A percentile compares a stretch with the other conserved stretches of the same genome.
Conservation (phyloP, 257 asterid genomes). For the Plantago major region DNA sequence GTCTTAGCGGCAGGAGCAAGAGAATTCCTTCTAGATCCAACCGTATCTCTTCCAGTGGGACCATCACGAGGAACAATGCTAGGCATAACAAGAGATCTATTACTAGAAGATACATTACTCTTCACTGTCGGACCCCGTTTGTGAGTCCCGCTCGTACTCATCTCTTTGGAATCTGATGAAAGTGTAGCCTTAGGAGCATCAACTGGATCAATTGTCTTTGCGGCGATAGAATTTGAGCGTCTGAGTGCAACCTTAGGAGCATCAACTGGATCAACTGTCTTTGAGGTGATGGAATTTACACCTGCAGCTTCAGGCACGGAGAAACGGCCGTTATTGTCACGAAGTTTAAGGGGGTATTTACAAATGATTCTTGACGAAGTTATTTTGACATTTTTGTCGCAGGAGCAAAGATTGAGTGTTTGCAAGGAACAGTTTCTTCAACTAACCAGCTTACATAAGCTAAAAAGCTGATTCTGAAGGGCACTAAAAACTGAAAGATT, state of each 20-base stretch:
- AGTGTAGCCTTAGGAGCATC: constrained; percentile 44
- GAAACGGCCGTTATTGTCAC: constrained; percentile 13
- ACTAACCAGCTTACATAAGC: too few species aligned
- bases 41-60: constrained; percentile 42
- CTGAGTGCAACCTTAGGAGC: constrained; percentile 36
- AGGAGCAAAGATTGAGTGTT: too few species aligned
- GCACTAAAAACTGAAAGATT: not conserved
- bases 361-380: too few species aligned
- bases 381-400: too few species aligned
- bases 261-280: constrained; percentile 37
- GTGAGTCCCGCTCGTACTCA: constrained; percentile 41
- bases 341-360: not conserved
- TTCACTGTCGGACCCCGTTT: constrained; percentile 48
- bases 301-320: constrained; percentile 57
- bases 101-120: constrained; percentile 28
- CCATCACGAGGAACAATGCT: constrained; percentile 65
- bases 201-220: constrained; percentile 37
- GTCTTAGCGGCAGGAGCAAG: constrained; percentile 36
- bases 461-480: too few species aligned
- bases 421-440: too few species aligned
- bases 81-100: constrained; percentile 60
- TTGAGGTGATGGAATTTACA: constrained; percentile 49
- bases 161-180: constrained; percentile 37
- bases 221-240: constrained; percentile 47
- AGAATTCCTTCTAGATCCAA: constrained; percentile 63